phyloP scores from a whole-genome alignment of 2,329 filamentous ascomycete genomes.

The Apiospora rasikravindrae region DNA sequence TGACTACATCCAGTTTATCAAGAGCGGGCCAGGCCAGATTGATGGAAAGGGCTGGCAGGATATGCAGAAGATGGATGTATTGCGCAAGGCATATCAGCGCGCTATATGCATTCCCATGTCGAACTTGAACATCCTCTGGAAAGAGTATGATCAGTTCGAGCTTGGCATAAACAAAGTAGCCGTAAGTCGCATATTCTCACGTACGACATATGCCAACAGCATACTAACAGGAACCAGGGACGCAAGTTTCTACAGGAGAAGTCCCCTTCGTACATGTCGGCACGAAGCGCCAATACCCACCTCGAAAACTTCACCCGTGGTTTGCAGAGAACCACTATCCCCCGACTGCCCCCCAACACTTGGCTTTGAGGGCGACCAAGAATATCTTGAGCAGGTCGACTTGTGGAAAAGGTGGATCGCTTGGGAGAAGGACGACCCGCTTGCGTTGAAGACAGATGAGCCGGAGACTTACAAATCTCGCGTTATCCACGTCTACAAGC shows the following conservation, averaged over 20 bases:
- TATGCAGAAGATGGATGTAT: conserved; percentile 94
- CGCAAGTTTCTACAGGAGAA: conserved; percentile 94
- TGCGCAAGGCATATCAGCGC: conserved; percentile 90
- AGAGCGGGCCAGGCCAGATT: conserved; percentile 81
- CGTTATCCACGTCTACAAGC: conserved; percentile 89
- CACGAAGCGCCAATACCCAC: conserved; percentile 86
- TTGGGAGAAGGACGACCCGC: conserved; percentile 93
- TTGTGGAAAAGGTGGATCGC: conserved; percentile 93
- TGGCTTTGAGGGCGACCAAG: conserved; percentile 85
- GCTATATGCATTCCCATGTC: conserved; percentile 87
- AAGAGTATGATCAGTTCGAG: conserved; percentile 97
- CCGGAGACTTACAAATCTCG: conserved; percentile 75
- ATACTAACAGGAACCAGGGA: conserved; percentile 59
- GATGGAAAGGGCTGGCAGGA: conserved; percentile 94
- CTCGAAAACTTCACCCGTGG: conserved; percentile 86
- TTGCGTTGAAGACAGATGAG: conserved; percentile 86
- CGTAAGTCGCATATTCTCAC: conserved; percentile 51
- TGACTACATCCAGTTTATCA: conserved; percentile 94
- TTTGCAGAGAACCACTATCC: conserved; percentile 77
- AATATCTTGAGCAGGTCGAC: conserved; percentile 83
- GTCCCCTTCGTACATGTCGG: conserved; percentile 94
- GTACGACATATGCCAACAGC: not conserved
- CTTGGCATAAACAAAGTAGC: conserved; percentile 92
- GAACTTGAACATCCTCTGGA: conserved; percentile 86
- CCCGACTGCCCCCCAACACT: conserved; percentile 82